Evolutionary conservation across 768 basidiomycete species (phyloP).

Genomic region (Russula sp.): DNA sequence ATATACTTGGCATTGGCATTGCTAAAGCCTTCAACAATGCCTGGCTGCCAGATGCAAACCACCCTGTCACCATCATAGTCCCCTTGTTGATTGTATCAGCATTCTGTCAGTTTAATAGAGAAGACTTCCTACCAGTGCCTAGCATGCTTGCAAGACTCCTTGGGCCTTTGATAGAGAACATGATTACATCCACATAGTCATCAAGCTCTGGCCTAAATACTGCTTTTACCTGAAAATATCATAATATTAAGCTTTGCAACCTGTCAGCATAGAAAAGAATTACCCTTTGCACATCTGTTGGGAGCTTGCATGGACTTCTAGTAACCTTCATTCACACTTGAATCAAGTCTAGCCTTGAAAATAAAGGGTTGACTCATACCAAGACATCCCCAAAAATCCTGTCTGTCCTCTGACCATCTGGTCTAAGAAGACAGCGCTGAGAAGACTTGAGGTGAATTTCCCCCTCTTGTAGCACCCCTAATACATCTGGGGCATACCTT

Average conservation of each 20-base stretch:
- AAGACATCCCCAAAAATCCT: constrained; percentile 52
- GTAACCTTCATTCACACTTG: constrained; percentile 39
- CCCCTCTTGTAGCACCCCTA: constrained; percentile 43
- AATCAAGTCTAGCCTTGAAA: neutral
- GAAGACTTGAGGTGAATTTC: constrained; percentile 57
- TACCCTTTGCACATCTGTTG: constrained; percentile 62
- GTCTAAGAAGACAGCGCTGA: constrained; percentile 34
- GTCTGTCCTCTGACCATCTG: constrained; percentile 43
- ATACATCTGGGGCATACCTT: constrained; percentile 39
- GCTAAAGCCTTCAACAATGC: constrained; percentile 48
- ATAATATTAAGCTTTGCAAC: neutral
- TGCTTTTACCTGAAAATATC: constrained; percentile 44
- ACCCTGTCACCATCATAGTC: constrained; percentile 70
- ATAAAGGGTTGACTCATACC: constrained; percentile 30
- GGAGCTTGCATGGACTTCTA: constrained; percentile 64
- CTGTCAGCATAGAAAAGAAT: constrained; percentile 20
- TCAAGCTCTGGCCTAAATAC: constrained; percentile 47
- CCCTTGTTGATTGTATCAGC: constrained; percentile 33
- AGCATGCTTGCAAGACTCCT: constrained; percentile 57
- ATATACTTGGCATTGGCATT: constrained; percentile 47
- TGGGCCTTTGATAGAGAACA: constrained; percentile 31
- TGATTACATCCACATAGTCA: constrained; percentile 51
- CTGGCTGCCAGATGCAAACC: constrained; percentile 51
- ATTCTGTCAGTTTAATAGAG: neutral
- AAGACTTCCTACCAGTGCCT: constrained; percentile 45